Conservation (phyloP, 108 stramenopile genomes). For the Mayamaea pseudoterrestris region DNA sequence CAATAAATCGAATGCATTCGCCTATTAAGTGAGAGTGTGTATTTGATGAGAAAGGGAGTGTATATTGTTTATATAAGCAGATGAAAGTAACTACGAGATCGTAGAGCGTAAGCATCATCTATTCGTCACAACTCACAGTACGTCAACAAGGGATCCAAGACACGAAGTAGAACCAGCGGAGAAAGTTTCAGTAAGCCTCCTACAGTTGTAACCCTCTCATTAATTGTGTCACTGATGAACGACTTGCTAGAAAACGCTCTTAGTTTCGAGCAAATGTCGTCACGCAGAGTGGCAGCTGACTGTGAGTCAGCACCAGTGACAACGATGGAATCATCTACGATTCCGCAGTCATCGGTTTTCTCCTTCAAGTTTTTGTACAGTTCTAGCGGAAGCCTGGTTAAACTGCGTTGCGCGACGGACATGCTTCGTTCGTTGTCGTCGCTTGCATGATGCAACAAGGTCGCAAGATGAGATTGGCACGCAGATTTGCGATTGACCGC, state of each 20-base stretch:
- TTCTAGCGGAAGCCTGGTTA: conserved; percentile 43
- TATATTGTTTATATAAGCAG: not conserved
- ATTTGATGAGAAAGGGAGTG: not conserved
- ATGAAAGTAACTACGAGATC: not conserved
- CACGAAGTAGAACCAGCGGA: conserved; percentile 22
- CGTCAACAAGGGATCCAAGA: conserved; percentile 67
- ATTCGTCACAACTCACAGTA: conserved; percentile 17
- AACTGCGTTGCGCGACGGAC: conserved; percentile 34
- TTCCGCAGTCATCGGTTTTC: not conserved
- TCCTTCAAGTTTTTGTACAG: conserved; percentile 44
- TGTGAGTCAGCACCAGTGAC: conserved; percentile 1
- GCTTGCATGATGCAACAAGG: no score
- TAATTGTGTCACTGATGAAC: conserved; percentile 1
- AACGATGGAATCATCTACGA: not conserved
- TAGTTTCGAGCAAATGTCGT: conserved; percentile 8
- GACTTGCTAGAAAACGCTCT: not conserved
- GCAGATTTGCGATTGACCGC: no score
- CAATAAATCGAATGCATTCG: conserved; percentile 31
- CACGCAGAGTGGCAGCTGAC: conserved; percentile 5
- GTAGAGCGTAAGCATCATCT: not conserved
- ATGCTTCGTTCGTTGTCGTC: no score
- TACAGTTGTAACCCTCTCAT: conserved; percentile 33
- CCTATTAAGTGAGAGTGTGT: conserved; percentile 3
- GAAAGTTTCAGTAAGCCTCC: conserved; percentile 38
- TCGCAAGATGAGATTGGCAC: no score